Percentiles rank a stretch among this genome's conserved stretches.
Evolutionary conservation across 805 yeast genomes (phyloP).

Genomic region (Candida parachauliodes): DNA sequence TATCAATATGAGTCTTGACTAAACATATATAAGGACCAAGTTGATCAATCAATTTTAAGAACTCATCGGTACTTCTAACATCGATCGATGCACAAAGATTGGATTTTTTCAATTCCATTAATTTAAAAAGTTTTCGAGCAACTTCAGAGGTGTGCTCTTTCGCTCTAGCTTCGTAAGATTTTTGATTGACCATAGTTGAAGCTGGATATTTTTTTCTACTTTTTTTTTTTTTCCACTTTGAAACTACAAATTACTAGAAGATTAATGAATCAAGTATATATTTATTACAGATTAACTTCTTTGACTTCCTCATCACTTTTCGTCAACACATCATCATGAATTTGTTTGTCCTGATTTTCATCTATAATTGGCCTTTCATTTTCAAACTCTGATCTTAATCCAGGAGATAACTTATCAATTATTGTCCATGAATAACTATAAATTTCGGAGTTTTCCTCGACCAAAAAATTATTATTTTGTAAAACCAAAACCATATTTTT

Average conservation of each 20-base stretch:
- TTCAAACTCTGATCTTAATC: slow-evolving; percentile 19
- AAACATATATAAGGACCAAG: slow-evolving; percentile 91
- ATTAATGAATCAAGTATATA: too few species aligned
- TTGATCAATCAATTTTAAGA: slow-evolving; percentile 66
- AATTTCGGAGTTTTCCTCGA: slow-evolving; percentile 17
- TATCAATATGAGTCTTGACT: slow-evolving; percentile 92
- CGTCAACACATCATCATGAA: not conserved
- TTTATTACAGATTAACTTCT: too few species aligned
- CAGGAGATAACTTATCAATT: slow-evolving; percentile 27
- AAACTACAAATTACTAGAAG: too few species aligned
- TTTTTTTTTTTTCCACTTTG: not conserved
- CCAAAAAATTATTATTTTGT: slow-evolving; percentile 23
- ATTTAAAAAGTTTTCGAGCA: slow-evolving; percentile 65
- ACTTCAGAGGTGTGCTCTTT: slow-evolving; percentile 68
- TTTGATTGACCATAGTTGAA: slow-evolving; percentile 18
- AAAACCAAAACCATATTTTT: slow-evolving; percentile 42
- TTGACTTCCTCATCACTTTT: not conserved
- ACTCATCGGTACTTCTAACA: slow-evolving; percentile 74
- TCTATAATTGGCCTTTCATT: not conserved
- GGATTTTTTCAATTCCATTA: slow-evolving; percentile 78
- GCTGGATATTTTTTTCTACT: slow-evolving; percentile 1
- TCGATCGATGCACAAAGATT: slow-evolving; percentile 95
- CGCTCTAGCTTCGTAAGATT: slow-evolving; percentile 68
- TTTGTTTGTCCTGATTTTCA: not conserved
- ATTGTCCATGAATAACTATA: slow-evolving; percentile 33